These are phyloP conservation scores for Litsea cubeba DNA, from an alignment of 164 flowering plant species.

Conservation along the genomic window DNA sequence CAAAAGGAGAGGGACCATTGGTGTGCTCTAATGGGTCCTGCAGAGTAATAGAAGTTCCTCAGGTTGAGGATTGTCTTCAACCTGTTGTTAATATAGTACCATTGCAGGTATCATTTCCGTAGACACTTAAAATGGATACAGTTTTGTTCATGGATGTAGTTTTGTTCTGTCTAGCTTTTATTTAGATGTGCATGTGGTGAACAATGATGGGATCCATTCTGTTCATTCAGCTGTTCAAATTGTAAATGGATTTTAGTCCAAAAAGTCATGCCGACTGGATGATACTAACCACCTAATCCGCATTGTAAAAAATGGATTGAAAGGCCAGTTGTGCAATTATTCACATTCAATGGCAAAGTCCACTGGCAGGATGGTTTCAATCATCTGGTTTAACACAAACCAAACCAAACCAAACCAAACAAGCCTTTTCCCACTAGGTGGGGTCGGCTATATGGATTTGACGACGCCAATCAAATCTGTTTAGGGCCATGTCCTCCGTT, in stretches of 20 bases:
- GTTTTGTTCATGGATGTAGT: not conserved
- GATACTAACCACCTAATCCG: not conserved
- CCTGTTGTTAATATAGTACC: slow-evolving; percentile 90
- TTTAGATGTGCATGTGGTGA: not conserved
- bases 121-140: not conserved
- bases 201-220: not conserved
- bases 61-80: slow-evolving; percentile 90
- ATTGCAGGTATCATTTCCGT: slow-evolving; percentile 62
- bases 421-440: too few relatives aligned
- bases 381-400: too few relatives aligned
- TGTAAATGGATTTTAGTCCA: too few relatives aligned
- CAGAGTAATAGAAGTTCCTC: slow-evolving; percentile 90
- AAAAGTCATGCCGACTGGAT: not conserved
- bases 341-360: too few relatives aligned
- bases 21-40: slow-evolving; percentile 64
- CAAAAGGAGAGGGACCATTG: slow-evolving; percentile 69
- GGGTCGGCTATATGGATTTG: too few relatives aligned
- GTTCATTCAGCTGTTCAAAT: not conserved
- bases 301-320: not conserved
- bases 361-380: too few relatives aligned
- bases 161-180: not conserved
- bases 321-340: too few relatives aligned
- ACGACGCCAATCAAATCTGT: too few relatives aligned
- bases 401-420: too few relatives aligned
- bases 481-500: too few relatives aligned